Conservation (phyloP, 257 asterid genomes). For the Jasminum sambac region DNA sequence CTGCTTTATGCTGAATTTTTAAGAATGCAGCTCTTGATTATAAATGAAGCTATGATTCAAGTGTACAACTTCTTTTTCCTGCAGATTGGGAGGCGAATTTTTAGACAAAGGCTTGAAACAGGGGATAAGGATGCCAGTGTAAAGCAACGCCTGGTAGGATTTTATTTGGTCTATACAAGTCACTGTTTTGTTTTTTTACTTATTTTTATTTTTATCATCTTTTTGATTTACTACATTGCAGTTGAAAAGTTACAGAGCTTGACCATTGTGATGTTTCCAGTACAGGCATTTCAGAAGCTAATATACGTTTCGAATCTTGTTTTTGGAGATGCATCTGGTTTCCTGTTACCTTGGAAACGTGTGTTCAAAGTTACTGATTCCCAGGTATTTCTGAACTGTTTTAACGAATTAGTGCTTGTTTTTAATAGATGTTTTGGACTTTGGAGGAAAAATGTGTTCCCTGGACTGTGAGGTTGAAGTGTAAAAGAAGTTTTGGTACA, state of each 20-base stretch:
- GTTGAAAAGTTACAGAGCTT: slow-evolving; percentile 43
- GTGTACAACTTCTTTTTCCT: slow-evolving; percentile 36
- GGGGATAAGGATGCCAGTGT: slow-evolving; percentile 79
- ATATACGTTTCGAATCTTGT: slow-evolving; percentile 90
- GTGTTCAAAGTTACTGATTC: slow-evolving; percentile 88
- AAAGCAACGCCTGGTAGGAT: slow-evolving; percentile 81
- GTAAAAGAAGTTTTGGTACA: too few relatives aligned
- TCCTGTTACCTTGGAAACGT: slow-evolving; percentile 99
- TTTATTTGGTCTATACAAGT: slow-evolving; percentile 26
- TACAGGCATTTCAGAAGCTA: slow-evolving; percentile 99
- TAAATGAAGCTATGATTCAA: slow-evolving; percentile 22
- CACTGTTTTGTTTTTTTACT: too few relatives aligned
- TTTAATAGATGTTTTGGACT: too few relatives aligned
- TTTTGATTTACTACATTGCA: not conserved
- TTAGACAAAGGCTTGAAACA: slow-evolving; percentile 93
- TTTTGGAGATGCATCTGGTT: slow-evolving; percentile 93
- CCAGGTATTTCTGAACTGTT: slow-evolving; percentile 54
- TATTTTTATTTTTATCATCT: too few relatives aligned
- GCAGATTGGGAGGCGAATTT: slow-evolving; percentile 94
- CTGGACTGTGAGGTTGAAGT: too few relatives aligned
- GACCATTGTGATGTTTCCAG: slow-evolving; percentile 58
- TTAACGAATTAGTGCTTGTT: too few relatives aligned
- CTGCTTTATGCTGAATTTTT: slow-evolving; percentile 10
- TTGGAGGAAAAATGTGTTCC: too few relatives aligned
- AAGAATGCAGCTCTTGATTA: slow-evolving; percentile 11